A percentile compares a stretch with the other conserved stretches of the same genome.
phyloP scores from a whole-genome alignment of 768 basidiomycete genomes.

The Hirschioporus abietinus region DNA sequence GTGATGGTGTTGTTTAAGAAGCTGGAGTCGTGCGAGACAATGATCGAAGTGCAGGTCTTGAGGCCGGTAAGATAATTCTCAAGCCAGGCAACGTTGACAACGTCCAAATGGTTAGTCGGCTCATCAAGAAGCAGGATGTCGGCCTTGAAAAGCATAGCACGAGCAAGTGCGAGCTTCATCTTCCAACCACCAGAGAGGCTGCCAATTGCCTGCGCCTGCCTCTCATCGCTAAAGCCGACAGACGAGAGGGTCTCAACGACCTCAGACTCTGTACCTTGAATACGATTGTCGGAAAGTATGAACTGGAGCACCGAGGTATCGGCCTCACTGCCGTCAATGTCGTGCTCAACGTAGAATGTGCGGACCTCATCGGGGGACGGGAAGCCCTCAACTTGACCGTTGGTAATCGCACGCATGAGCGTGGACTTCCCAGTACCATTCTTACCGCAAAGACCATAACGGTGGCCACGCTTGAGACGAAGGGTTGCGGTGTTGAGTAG shows the following conservation, averaged over 20 bases:
- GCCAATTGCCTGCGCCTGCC: constrained; percentile 82
- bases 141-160: constrained; percentile 97
- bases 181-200: constrained; percentile 98
- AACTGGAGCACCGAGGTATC: constrained; percentile 88
- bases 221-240: constrained; percentile 87
- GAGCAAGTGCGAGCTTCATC: constrained; percentile 97
- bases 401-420: constrained; percentile 89
- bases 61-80: constrained; percentile 88
- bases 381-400: constrained; percentile 97
- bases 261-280: constrained; percentile 65
- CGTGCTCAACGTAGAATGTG: constrained; percentile 99
- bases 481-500: constrained; percentile 93
- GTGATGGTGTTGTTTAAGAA: constrained; percentile 99
- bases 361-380: constrained; percentile 95
- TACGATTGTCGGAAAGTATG: constrained; percentile 80
- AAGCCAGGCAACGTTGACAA: constrained; percentile 96
- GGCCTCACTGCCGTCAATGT: constrained; percentile 93
- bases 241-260: constrained; percentile 76
- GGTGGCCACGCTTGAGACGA: constrained; percentile 97
- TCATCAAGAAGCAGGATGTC: constrained; percentile 96
- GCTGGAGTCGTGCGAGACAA: constrained; percentile 95
- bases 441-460: constrained; percentile 97
- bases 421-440: constrained; percentile 98
- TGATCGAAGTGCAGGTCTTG: constrained; percentile 93
- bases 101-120: constrained; percentile 96